Evolutionary conservation across 2,329 filamentous ascomycete genomes (phyloP), one percentile per base, ranked within the genome.

Genomic region (Colletotrichum tofieldiae): DNA sequence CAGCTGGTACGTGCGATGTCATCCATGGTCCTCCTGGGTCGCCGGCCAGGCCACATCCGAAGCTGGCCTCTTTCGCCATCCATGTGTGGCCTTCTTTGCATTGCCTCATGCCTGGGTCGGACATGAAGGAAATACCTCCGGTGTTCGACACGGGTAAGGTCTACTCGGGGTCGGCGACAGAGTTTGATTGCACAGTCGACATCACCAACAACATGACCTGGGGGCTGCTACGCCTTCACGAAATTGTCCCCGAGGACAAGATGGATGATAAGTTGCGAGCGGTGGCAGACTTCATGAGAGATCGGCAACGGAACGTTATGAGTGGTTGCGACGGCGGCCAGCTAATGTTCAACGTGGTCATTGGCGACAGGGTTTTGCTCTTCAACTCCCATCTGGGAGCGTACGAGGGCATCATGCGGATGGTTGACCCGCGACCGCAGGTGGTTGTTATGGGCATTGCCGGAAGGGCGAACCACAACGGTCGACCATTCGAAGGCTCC

Each of bases 21-120:
- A 8, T 37, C 8, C 35, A 37, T 11, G 35, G 35, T 37, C 65
- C 58, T 5, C 58, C 65, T 0, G 65, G 65, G 2, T 26, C 39
- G 12, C 58, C 65, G 18, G 5, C 39, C 11, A 55, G 16, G 26
- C 65, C 65, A 2, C 49, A 63, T n/a, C 51, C 51, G 56, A 60
- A 47, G 5, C 23, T 70, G 4, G 74, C 73, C 0, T 65, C 65
- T 23, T 52, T 75, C 32, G 56, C 75, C 5, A 74, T 75, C 5
- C 74, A 78, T 51, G 68, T 76, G 23, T 78, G 75, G 76, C 77
- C 76, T 0, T 75, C 75, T 3, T 54, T 78, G 26, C 77, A 78
- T 52, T 74, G 74, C 41, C 58, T 78, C 26, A 74, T 77, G 75
- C 76, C 76, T 7, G 35, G 35, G 35, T 37, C 35, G 8, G 11